Base-by-base conservation (phyloP, 2,329 filamentous ascomycete genomes). In the Ophiostoma triangulosporum region DNA sequence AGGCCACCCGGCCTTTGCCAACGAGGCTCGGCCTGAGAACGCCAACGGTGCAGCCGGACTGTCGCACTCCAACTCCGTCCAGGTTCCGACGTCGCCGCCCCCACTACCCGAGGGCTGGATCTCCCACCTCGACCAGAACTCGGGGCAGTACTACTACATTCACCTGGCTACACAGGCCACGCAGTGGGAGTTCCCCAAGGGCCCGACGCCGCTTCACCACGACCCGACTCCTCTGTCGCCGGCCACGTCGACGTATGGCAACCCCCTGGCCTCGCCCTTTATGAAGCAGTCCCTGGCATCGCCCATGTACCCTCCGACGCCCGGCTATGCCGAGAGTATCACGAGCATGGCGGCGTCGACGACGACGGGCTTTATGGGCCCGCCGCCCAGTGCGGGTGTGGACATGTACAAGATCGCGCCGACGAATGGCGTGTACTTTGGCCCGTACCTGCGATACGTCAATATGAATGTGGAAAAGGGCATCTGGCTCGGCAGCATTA, bases 101-200 rank as follows among this genome's bases (percentile, higher is more conserved):
- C 93, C 91, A 2, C 75, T 98, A 15, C 93, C 93, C 6, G 93
- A 98, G 70, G 93, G 93, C 32, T 98, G 93, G 93, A 97, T 98
- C 63, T 88, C 93, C 20, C 93, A 97, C 66, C 75, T 97, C 4
- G 93, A 98, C 65, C 86, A 88, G 60, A 95, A 86, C 64, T 97
- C 91, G 2, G 93, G 93, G 1, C 91, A 97, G 64, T 98, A 97
- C 68, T 98, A 98, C 68, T 98, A 98, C 64, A 98, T 98, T 56
- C 93, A 98, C 66, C 76, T 98, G 29, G 86, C 90, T 1, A 90
- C 88, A 0, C 93, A 97, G 65, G 88, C 90, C 3, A 98, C 93
- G 0, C 93, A 98, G 65, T 98, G 93, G 93, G 93, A 98, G 64
- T 97, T 97, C 60, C 93, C 93, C 27, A 97, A 96, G 69, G 91